Evolutionary conservation across 2,329 filamentous ascomycete species (phyloP), one percentile per base, ranked within the genome.

Genomic region (Sarocladium strictum): DNA sequence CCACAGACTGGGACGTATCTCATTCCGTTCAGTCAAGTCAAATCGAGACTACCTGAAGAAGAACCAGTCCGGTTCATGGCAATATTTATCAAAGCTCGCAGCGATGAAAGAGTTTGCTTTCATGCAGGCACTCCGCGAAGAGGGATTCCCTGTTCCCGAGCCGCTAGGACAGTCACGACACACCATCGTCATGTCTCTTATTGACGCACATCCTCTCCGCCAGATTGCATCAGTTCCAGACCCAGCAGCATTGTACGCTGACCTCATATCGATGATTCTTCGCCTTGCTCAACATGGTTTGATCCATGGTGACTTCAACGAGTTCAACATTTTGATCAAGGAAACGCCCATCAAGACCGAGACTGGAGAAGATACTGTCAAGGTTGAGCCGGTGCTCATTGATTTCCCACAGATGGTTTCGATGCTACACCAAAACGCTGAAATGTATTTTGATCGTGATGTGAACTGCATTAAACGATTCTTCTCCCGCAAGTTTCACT

Each of bases 321-420:
- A 99, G 70, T 99, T 99, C 79, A 99, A 99, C 69, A 93, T 99
- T 59, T 76, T 99, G 32, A 85, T 99, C 67, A 90, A 94, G 66
- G 93, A 97, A 68, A 75, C 43, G 3, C 29, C 67, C 54, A 61
- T 62, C 2, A 65, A 61, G 9, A 69, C 71, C 5, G 70, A 76
- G 6, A 66, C 76, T 62, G 66, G 68, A 2, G 59, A 68, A 40
- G 72, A 76, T 62, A 56, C 65, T 0, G 60, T 88, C 54, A 64
- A 61, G 15, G 74, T 96, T 24, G 84, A 83, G 6, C 94, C 94
- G 1, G 83, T 97, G 54, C 75, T 99, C 45, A 99, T 99, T 63
- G 95, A 99, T 73, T 99, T 99, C 66, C 94, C 94, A 0, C 94
- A 99, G 68, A 97, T 97, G 87, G 84, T 99, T 2, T 97, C 93